These are phyloP conservation scores for Fraxinus greggii DNA, from an alignment of 305 asterid genomes.

Conservation along the genomic window DNA sequence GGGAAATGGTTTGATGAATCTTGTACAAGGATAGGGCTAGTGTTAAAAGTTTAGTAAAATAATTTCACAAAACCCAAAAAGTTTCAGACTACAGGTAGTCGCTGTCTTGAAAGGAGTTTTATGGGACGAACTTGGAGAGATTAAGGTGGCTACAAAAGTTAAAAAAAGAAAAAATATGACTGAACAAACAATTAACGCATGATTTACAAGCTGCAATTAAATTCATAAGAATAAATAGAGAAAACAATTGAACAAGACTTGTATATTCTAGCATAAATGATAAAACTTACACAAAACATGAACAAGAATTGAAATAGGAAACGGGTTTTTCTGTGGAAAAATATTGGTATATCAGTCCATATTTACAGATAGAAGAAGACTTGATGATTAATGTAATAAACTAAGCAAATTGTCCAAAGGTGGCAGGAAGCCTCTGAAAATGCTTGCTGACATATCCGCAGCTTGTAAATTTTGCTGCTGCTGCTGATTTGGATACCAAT, in stretches of 20 bases:
- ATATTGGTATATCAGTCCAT: conserved; percentile 49
- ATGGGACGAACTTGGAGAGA: conserved; percentile 5
- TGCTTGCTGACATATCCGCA: conserved; percentile 49
- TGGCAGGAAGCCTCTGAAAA: conserved; percentile 55
- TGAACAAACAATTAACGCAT: background rate
- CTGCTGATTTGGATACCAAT: conserved; percentile 49
- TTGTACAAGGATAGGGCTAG: conserved; percentile 6
- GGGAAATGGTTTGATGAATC: conserved; percentile 36
- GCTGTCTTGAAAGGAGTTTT: conserved; percentile 26
- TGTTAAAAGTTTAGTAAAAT: conserved; percentile 17
- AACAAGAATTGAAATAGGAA: conserved; percentile 19
- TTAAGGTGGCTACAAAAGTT: conserved; percentile 10
- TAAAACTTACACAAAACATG: conserved; percentile 7
- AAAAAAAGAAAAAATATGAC: background rate
- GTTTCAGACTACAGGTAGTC: conserved; percentile 30
- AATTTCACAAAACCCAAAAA: conserved; percentile 25
- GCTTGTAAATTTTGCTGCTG: conserved; percentile 31
- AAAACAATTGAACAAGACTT: conserved; percentile 9
- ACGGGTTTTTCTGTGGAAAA: conserved; percentile 23
- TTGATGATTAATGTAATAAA: background rate
- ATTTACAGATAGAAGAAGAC: conserved; percentile 53
- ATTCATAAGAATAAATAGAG: background rate
- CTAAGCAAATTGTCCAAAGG: conserved; percentile 50
- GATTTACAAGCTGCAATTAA: conserved; percentile 27
- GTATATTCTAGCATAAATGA: conserved; percentile 11